These are phyloP conservation scores for Spinellus fusiger DNA, from an alignment of 192 early-diverging fungal species.

Conservation along the genomic window DNA sequence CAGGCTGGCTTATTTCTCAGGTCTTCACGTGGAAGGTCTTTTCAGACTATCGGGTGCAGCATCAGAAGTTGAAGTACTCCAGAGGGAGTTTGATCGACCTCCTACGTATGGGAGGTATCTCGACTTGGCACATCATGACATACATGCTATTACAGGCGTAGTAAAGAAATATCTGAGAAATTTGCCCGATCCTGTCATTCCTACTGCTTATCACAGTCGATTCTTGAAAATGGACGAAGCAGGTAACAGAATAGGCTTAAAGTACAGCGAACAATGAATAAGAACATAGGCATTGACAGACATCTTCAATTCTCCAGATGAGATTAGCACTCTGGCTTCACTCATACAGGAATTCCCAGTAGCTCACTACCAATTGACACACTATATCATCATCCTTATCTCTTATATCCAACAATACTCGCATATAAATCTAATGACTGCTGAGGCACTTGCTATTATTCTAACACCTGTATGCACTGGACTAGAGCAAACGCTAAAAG, in stretches of 20 bases:
- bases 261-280: neutral
- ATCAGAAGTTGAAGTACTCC: conserved; percentile 20
- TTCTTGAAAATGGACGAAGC: conserved; percentile 9
- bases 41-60: conserved; percentile 33
- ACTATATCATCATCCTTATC: conserved; percentile 16
- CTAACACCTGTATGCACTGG: conserved; percentile 28
- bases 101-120: conserved; percentile 21
- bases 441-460: conserved; percentile 29
- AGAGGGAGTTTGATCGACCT: conserved; percentile 15
- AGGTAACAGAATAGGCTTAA: neutral
- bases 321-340: neutral
- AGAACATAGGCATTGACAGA: neutral
- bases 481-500: conserved; percentile 21
- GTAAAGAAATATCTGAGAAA: conserved; percentile 25
- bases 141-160: conserved; percentile 28
- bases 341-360: conserved; percentile 10
- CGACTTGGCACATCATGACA: conserved; percentile 22
- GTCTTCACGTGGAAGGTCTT: conserved; percentile 22
- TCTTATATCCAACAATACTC: conserved; percentile 15
- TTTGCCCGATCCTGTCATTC: conserved; percentile 28
- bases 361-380: conserved; percentile 13
- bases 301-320: neutral
- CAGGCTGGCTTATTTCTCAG: neutral
- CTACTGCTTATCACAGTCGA: conserved; percentile 11
- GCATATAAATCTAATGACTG: conserved; percentile 27